phyloP scores from a whole-genome alignment of 2,329 filamentous ascomycete genomes.

The Falciphora oryzae region DNA sequence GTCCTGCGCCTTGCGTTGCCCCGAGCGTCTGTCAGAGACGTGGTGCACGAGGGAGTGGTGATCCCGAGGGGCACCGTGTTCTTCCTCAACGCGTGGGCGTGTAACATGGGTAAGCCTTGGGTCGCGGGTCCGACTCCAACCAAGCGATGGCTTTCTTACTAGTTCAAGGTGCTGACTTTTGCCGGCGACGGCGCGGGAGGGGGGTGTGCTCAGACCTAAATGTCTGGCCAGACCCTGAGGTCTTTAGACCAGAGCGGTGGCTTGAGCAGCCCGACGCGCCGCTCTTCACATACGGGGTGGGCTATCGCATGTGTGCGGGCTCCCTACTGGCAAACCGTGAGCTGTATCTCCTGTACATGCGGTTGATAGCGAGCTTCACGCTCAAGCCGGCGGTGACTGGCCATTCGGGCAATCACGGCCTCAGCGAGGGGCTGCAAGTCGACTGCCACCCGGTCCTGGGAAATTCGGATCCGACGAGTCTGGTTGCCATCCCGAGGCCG shows the following conservation, averaged over 20 bases:
- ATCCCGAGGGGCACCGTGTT: slow-evolving; percentile 59
- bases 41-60: slow-evolving; percentile 49
- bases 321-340: slow-evolving; percentile 58
- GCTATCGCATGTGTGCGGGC: slow-evolving; percentile 63
- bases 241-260: slow-evolving; percentile 6
- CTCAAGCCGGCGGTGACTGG: slow-evolving; percentile 30
- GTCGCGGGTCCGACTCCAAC: too few relatives aligned
- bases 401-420: slow-evolving; percentile 21
- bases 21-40: slow-evolving; percentile 53
- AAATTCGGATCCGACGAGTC: slow-evolving; percentile 54
- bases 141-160: neutral
- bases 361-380: slow-evolving; percentile 55
- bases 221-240: slow-evolving; percentile 1
- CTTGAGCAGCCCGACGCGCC: slow-evolving; percentile 16
- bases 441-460: slow-evolving; percentile 55
- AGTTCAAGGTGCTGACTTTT: slow-evolving; percentile 23
- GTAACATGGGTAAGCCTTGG: slow-evolving; percentile 2
- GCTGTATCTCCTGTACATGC: slow-evolving; percentile 58
- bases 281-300: slow-evolving; percentile 61
- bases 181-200: too few relatives aligned
- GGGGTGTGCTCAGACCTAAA: neutral
- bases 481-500: slow-evolving; percentile 54
- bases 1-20: slow-evolving; percentile 59
- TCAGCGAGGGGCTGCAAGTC: slow-evolving; percentile 34
- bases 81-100: slow-evolving; percentile 46